These are phyloP conservation scores for Trichoderma hamatum DNA, from an alignment of 2,329 filamentous ascomycete genomes.

Conservation along the genomic window DNA sequence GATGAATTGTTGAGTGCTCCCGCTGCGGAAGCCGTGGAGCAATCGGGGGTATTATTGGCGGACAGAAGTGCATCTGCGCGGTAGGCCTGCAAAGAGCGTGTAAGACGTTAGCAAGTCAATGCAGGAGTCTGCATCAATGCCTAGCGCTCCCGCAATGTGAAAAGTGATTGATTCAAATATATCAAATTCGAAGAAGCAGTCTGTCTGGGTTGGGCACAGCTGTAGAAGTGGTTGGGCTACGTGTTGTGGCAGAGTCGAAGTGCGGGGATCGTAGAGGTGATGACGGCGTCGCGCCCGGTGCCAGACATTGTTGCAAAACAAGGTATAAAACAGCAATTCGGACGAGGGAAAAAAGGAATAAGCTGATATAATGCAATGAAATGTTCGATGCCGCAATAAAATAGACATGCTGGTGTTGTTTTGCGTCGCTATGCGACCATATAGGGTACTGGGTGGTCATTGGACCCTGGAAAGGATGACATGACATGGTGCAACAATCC, in stretches of 20 bases:
- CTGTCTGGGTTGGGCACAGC: slow-evolving; percentile 19
- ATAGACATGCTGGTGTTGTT: not conserved
- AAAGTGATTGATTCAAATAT: not conserved
- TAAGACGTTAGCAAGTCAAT: slow-evolving; percentile 2
- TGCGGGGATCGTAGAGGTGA: slow-evolving; percentile 14
- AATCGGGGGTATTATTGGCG: slow-evolving; percentile 11
- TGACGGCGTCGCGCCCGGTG: slow-evolving; percentile 8
- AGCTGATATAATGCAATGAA: not conserved
- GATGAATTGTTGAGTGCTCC: slow-evolving; percentile 8
- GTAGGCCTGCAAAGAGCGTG: not conserved
- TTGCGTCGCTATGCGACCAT: not conserved
- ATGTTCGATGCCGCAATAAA: not conserved
- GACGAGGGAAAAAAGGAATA: not conserved
- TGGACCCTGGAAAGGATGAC: slow-evolving; percentile 9
- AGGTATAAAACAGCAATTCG: not conserved
- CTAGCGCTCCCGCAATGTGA: not conserved
- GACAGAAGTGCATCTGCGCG: not conserved
- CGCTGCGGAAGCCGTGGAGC: not conserved
- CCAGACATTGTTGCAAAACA: not conserved
- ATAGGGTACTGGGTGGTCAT: slow-evolving; percentile 1
- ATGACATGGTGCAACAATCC: slow-evolving; percentile 22
- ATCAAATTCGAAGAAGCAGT: not conserved
- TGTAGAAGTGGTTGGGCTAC: slow-evolving; percentile 14
- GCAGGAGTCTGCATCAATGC: slow-evolving; percentile 16
- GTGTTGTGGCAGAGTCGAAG: slow-evolving; percentile 11